These are phyloP conservation scores for Ceratocystiopsis sp. DNA, from an alignment of 2,329 filamentous ascomycete genomes.

Conservation along the genomic window DNA sequence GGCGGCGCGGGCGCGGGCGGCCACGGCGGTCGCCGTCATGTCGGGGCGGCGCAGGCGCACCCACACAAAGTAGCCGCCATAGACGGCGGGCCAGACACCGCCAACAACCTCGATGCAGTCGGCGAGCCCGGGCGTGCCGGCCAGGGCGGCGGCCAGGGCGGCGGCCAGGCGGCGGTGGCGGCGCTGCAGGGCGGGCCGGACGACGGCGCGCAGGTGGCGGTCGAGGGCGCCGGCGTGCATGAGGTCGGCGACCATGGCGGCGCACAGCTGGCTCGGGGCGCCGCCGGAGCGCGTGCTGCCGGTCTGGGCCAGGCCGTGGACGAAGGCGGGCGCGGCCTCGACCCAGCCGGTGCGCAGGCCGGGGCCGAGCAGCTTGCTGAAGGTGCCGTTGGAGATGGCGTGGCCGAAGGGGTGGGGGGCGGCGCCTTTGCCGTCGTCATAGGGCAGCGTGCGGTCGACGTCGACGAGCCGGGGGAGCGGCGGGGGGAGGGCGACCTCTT, in stretches of 20 bases:
- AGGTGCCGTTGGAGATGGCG: constrained; percentile 70
- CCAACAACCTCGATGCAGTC: constrained; percentile 13
- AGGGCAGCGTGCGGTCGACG: constrained; percentile 50
- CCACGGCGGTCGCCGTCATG: constrained; percentile 37
- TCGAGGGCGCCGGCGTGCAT: constrained; percentile 28
- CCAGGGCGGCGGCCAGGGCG: constrained; percentile 42
- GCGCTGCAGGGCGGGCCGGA: constrained; percentile 28
- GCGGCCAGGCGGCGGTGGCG: constrained; percentile 35
- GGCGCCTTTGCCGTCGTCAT: constrained; percentile 14
- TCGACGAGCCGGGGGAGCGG: constrained; percentile 60
- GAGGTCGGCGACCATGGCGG: constrained; percentile 32
- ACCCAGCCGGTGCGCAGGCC: constrained; percentile 80
- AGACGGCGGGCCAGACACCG: constrained; percentile 20
- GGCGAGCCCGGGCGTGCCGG: constrained; percentile 34
- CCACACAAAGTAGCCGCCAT: constrained; percentile 82
- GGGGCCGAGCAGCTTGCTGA: constrained; percentile 73
- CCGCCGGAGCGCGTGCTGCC: constrained; percentile 40
- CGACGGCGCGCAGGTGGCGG: constrained; percentile 22
- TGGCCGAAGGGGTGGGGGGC: constrained; percentile 46
- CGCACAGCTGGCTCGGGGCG: constrained; percentile 31
- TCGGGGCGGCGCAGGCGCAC: constrained; percentile 36
- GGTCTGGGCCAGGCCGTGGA: constrained; percentile 32
- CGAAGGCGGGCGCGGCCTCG: constrained; percentile 46
- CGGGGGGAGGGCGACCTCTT: constrained; percentile 16
- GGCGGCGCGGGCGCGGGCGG: constrained; percentile 36